Conservation (phyloP, 208 protist genomes). For the Trypanosoma melophagium region DNA sequence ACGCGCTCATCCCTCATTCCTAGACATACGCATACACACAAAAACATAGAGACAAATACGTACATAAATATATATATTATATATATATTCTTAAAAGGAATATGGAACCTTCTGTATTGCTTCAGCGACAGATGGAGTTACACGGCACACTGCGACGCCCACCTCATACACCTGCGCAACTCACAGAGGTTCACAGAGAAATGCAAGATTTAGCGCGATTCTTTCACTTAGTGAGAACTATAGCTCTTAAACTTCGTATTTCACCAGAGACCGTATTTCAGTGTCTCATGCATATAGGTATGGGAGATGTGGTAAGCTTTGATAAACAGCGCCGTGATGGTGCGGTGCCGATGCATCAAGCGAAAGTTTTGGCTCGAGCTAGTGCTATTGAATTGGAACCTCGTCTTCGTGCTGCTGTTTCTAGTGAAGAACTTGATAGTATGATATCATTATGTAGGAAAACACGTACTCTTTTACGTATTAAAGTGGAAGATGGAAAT, state of each 20-base stretch:
- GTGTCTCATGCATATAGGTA: constrained; percentile 84
- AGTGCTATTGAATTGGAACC: constrained; percentile 72
- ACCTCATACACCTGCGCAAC: constrained; percentile 55
- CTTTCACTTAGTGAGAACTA: constrained; percentile 49
- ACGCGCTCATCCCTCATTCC: no score
- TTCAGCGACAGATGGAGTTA: constrained; percentile 89
- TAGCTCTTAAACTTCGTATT: constrained; percentile 40
- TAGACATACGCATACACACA: no score
- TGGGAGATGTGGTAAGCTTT: constrained; percentile 73
- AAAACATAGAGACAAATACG: no score
- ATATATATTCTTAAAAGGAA: constrained; percentile 4
- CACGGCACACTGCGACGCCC: constrained; percentile 75
- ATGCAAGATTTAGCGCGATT: constrained; percentile 68
- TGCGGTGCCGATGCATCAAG: constrained; percentile 88
- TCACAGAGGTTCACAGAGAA: constrained; percentile 55
- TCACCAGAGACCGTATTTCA: constrained; percentile 77
- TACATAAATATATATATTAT: no score
- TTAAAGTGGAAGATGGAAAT: constrained; percentile 89
- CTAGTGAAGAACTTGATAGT: constrained; percentile 58
- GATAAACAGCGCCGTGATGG: constrained; percentile 78
- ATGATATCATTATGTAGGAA: constrained; percentile 66
- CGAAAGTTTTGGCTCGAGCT: constrained; percentile 79
- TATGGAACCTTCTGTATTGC: constrained; percentile 69
- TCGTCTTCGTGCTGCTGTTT: constrained; percentile 45
- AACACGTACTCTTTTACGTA: constrained; percentile 66